phyloP scores from a whole-genome alignment of 148 eudicot genomes.

The Bassia scoparia region DNA sequence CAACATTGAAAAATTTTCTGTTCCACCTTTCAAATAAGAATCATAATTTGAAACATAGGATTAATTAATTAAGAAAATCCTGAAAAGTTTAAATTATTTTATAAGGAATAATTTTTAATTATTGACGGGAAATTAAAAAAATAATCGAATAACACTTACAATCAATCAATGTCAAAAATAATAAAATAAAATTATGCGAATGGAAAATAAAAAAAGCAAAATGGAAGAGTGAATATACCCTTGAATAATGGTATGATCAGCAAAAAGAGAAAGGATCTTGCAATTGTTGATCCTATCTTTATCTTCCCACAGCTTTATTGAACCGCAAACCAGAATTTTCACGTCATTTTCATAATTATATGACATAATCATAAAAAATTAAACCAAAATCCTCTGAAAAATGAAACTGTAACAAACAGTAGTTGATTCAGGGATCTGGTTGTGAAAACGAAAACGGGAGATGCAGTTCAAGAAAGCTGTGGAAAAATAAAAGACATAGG shows the following conservation, averaged over 20 bases:
- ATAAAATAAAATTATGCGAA: neutral
- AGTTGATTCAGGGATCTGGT: neutral
- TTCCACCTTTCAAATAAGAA: neutral
- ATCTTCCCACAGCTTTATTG: slow-evolving; percentile 90
- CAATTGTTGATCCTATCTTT: slow-evolving; percentile 35
- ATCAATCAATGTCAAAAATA: no score
- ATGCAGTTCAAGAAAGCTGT: slow-evolving; percentile 99
- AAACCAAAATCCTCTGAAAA: neutral
- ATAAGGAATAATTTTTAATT: no score
- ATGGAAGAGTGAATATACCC: neutral
- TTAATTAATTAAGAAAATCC: neutral
- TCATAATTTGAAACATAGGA: neutral
- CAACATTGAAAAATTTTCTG: neutral
- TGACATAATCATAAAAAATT: neutral
- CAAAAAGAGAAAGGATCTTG: slow-evolving; percentile 15
- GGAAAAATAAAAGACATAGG: slow-evolving; percentile 62
- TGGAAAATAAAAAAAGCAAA: neutral
- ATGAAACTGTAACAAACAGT: no score
- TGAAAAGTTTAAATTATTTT: no score
- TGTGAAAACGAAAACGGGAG: neutral
- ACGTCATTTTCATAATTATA: neutral
- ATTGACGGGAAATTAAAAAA: no score
- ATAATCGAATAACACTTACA: no score
- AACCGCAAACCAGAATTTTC: slow-evolving; percentile 38
- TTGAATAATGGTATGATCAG: neutral